Conservation (phyloP, 2,329 filamentous ascomycete genomes). For the Sarocladium kiliense region DNA sequence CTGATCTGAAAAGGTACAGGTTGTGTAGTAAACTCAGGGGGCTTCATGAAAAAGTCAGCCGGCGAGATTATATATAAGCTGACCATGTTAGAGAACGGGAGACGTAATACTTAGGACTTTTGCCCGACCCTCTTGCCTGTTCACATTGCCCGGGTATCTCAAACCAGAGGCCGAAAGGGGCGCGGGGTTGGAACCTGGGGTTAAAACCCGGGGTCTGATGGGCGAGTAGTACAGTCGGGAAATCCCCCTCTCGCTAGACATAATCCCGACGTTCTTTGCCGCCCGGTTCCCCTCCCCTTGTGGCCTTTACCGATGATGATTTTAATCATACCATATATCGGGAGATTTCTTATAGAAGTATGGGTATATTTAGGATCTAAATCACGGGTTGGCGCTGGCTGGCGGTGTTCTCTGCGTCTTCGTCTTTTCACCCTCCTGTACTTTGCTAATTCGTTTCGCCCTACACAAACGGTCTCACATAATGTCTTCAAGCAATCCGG, state of each 20-base stretch:
- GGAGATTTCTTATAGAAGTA: background rate
- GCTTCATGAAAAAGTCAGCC: background rate
- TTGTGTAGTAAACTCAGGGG: background rate
- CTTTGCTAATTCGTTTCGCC: too few species aligned
- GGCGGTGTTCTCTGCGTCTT: background rate
- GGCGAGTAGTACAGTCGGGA: background rate
- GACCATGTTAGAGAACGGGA: background rate
- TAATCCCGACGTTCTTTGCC: background rate
- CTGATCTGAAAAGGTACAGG: background rate
- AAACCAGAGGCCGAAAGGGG: background rate
- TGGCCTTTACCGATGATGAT: background rate
- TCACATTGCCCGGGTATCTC: background rate
- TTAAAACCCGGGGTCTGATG: background rate
- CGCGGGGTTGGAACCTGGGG: background rate
- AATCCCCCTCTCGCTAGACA: background rate
- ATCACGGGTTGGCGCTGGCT: background rate
- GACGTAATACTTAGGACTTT: background rate
- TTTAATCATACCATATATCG: background rate
- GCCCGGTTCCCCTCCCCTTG: background rate
- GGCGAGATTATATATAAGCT: background rate
- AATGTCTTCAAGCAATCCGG: slow-evolving; percentile 1
- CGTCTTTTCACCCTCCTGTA: background rate
- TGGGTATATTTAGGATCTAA: background rate
- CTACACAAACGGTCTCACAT: background rate
- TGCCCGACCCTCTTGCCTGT: background rate